A percentile compares a stretch with the other conserved stretches of the same genome.
Conservation (phyloP, 345 rosid genomes). For the Citrus reticulata region DNA sequence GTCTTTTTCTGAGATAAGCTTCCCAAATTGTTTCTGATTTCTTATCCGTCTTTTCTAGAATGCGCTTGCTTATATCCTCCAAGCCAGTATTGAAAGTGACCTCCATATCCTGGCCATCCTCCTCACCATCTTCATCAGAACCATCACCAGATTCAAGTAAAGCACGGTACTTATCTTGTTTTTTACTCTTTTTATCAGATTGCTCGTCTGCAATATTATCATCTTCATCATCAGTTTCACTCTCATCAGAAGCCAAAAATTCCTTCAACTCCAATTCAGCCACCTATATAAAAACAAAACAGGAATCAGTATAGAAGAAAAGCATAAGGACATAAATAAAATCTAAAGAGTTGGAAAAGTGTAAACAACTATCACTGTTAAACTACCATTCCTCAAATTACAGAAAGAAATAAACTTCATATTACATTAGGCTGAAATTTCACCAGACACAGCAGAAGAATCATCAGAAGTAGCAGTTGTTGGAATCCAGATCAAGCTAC, state of each 20-base stretch:
- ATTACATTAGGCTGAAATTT: not conserved
- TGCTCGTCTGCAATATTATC: constrained; percentile 28
- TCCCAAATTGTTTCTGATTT: constrained; percentile 84
- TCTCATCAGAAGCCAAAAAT: constrained; percentile 80
- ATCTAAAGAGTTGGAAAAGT: not conserved
- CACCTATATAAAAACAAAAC: constrained; percentile 39
- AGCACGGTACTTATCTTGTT: constrained; percentile 58
- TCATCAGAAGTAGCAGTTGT: not conserved
- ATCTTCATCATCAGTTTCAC: constrained; percentile 61
- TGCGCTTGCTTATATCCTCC: constrained; percentile 78
- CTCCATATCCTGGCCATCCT: constrained; percentile 78
- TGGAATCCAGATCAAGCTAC: not conserved
- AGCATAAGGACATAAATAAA: not conserved
- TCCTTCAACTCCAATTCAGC: constrained; percentile 80
- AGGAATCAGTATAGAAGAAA: constrained; percentile 16
- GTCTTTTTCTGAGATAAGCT: constrained; percentile 46
- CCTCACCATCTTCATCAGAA: constrained; percentile 58
- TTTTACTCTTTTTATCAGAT: constrained; percentile 41
- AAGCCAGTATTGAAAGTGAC: constrained; percentile 87
- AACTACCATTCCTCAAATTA: not conserved
- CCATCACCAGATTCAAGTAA: constrained; percentile 58
- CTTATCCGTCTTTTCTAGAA: constrained; percentile 70
- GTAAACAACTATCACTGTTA: not conserved
- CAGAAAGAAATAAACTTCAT: not conserved
- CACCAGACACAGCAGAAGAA: not conserved